Evolutionary conservation across 2,329 filamentous ascomycete genomes (phyloP), one percentile per base, ranked within the genome.

Genomic region (Teratosphaeria gauchensis): DNA sequence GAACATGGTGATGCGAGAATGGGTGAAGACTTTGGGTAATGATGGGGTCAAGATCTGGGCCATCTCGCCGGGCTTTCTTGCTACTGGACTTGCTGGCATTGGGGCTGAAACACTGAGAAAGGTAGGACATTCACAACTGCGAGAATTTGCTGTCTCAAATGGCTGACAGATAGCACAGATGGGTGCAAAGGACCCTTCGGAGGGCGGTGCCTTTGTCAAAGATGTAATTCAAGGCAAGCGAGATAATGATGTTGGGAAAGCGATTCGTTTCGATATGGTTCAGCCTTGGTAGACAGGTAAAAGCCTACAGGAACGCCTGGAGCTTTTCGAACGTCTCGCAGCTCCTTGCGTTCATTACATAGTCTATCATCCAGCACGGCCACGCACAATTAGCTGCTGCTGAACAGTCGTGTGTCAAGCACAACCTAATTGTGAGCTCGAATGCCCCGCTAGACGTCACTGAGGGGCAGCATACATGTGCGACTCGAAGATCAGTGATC

Each of bases 1-100:
- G 62, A 81, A 78, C 46, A 81, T 80, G 71, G 38, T 79, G 63
- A 77, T 78, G 73, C 62, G 80, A 53, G 73, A 78, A 14, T 83
- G 79, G 78, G 61, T 69, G 35, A 69, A 71, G 32, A 63, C 70
- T 12, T 62, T 77, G 58, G 69, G 72, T 61, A 67, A 72, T 4
- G 75, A 78, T 60, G 73, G 74, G 0, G 75, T 80, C 31, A 82
- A 81, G 62, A 76, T 80, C 0, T 81, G 75, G 62, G 68, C 64
- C 0, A 72, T 79, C 2, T 73, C 71, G 59, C 78, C 78, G 0
- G 78, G 79, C 0, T 73, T 79, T 56, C 65, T 80, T 59, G 77
- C 76, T 1, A 80, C 78, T 1, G 71, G 71, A 4, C 59, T 80
- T 31, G 73, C 69, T 8, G 74, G 73, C 0, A 54, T 72, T 56